Evolutionary conservation across 83 land plant species (phyloP), one percentile per base, ranked within the genome.

Genomic region (Picea engelmannii): DNA sequence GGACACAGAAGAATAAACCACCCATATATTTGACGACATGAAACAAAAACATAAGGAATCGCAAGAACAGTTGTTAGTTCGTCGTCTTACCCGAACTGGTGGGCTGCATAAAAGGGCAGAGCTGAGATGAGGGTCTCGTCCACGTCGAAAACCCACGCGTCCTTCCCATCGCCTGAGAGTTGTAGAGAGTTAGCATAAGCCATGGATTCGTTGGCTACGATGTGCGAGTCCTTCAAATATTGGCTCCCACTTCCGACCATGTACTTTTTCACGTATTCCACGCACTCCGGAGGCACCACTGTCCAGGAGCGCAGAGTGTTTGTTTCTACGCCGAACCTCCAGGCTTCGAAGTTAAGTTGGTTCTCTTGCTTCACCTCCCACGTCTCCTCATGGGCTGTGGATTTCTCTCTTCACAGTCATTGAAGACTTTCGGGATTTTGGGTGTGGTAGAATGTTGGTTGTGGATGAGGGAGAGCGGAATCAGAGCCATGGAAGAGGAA

Each of bases 241-340:
- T 38, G 40, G 5, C 40, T 38, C 2, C 62, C 85, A 49, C 66
- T 71, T 10, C 87, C 84, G 55, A 25, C 69, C 84, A 86, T 66
- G 78, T 88, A 91, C 12, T 81, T 80, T 62, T 49, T 78, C 66
- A 91, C 84, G 27, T 77, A 83, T 25, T 76, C 87, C 42, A 18
- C 65, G 80, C 93, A 88, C 24, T 82, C 82, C 16, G 8, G 5
- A 31, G 89, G 90, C 27, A 88, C 73, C 31, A 66, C 81, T 49
- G 74, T 86, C 90, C 90, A 88, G 23, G 79, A 69, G n/a, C 40
- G 40, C 5, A 38, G 5, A 38, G 5, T 38, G 40, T 38, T 38
- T 38, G 40, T 38, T 38, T 38, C 90, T 1, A 79, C 89, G 1
- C 84, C 81, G 75, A 88, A 82, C 75, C 93, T 73, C 93, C 90